Base-by-base conservation (phyloP, 2,329 filamentous ascomycete species). In the Apiospora hydei region DNA sequence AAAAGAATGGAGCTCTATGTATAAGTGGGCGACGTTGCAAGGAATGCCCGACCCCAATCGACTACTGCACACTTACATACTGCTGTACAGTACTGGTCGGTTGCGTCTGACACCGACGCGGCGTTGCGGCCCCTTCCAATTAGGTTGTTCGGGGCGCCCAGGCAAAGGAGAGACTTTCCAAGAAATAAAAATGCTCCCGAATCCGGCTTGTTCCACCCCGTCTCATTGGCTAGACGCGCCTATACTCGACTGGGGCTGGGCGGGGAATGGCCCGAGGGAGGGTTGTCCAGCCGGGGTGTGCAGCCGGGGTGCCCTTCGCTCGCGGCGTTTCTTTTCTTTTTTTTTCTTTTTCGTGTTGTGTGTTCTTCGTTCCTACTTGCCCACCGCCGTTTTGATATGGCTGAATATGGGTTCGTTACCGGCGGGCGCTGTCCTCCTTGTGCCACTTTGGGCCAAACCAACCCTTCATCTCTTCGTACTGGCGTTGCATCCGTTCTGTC, bases 111-210 rank as follows among this genome's bases (percentile, higher is more conserved):
- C 21, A 64, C 34, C 57, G 57, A 41, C 57, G 57, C 57, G 30
- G 57, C 57, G 57, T 41, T 64, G 57, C 34, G 34, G 57, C 57
- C 57, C 57, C 57, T 64, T 64, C 57, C 57, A 64, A 64, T 64
- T 64, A 64, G 57, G 18, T 41, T 64, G 10, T 64, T 64, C 57
- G 57, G 57, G 41, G 57, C 30, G 57, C 34, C 57, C 57, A 64
- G 57, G n/a, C 1, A 38, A 61, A 38, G 8, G 16, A 61, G 34
- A 64, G 4, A 38, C 30, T 64, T 34, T 34, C 53, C 53, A 13
- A 41, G 57, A 41, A 30, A 34, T 24, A 21, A 41, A 64, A 41
- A n/a, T n/a, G 18, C 57, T 64, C 57, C 57, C 57, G 57, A 38
- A n/a, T 64, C 57, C 57, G 57, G 57, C 57, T 64, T 64, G 57